These are phyloP conservation scores for Cercophora samala DNA, from an alignment of 495 filamentous ascomycete genomes.

Conservation along the genomic window DNA sequence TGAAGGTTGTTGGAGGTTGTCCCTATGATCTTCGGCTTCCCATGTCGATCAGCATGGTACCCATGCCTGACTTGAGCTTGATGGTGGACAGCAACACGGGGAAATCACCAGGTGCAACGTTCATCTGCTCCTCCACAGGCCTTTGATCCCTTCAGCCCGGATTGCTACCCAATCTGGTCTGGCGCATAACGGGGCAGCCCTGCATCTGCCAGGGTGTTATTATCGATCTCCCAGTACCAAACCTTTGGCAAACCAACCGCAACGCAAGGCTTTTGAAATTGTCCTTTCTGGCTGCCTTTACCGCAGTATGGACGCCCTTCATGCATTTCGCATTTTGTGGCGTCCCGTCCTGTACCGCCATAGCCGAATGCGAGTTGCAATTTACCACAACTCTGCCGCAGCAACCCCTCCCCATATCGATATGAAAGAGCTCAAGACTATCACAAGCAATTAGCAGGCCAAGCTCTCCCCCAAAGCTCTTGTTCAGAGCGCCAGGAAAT, in stretches of 20 bases:
- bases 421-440: neutral
- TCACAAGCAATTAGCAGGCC: neutral
- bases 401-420: neutral
- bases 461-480: neutral
- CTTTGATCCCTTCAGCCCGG: slow-evolving; percentile 1
- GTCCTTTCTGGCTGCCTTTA: neutral
- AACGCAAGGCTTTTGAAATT: slow-evolving; percentile 6
- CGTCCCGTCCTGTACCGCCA: neutral
- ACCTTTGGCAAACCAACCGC: slow-evolving; percentile 14
- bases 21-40: neutral
- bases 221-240: slow-evolving; percentile 18
- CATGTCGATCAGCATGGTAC: slow-evolving; percentile 18
- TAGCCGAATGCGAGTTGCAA: neutral
- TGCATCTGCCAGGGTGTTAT: slow-evolving; percentile 16
- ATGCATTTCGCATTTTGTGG: neutral
- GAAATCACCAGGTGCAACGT: slow-evolving; percentile 10
- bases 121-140: neutral
- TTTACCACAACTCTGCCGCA: neutral
- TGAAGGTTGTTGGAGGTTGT: neutral
- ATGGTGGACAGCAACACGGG: neutral
- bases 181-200: neutral
- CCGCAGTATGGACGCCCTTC: neutral
- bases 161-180: slow-evolving; percentile 10
- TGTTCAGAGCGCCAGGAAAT: neutral
- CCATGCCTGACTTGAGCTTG: slow-evolving; percentile 13